These are phyloP conservation scores for Melampsora abietis-canadensis DNA, from an alignment of 1,284 basidiomycete species.

Conservation along the genomic window DNA sequence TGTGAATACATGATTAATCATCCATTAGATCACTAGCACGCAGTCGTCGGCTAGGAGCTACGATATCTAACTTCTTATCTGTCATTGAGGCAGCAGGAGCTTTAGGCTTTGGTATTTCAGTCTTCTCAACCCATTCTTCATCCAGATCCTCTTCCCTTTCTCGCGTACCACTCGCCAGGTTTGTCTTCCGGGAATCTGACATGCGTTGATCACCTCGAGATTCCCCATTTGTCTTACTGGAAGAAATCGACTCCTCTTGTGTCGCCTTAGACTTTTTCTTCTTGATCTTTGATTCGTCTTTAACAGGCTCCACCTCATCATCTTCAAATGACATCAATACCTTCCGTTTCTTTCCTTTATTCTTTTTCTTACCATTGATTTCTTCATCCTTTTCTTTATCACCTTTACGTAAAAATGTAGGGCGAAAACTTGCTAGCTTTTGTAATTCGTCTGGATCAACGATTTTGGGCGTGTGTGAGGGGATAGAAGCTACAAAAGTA, in stretches of 20 bases:
- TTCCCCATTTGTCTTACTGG: too few relatives aligned
- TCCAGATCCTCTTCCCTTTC: background rate
- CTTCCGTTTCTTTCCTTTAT: constrained; percentile 32
- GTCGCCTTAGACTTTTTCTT: constrained; percentile 19
- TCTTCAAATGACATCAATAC: constrained; percentile 43
- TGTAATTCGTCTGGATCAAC: constrained; percentile 33
- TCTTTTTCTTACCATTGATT: constrained; percentile 16
- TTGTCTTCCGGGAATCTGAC: background rate
- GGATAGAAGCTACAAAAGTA: background rate
- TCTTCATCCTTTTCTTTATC: constrained; percentile 7
- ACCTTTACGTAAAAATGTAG: constrained; percentile 27
- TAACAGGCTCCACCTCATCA: constrained; percentile 11
- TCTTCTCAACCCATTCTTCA: background rate
- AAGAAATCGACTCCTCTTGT: background rate
- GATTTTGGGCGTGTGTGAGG: constrained; percentile 29
- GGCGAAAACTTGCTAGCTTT: constrained; percentile 32
- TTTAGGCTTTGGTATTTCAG: background rate
- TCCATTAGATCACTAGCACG: constrained; percentile 8
- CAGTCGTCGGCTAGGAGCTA: background rate
- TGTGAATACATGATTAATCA: background rate
- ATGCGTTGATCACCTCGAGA: too few relatives aligned
- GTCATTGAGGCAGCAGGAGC: background rate
- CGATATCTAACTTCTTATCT: background rate
- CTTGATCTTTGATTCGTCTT: constrained; percentile 17
- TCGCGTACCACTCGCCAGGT: background rate